phyloP scores from a whole-genome alignment of 768 basidiomycete genomes.

The Daedaleopsis sinensis region DNA sequence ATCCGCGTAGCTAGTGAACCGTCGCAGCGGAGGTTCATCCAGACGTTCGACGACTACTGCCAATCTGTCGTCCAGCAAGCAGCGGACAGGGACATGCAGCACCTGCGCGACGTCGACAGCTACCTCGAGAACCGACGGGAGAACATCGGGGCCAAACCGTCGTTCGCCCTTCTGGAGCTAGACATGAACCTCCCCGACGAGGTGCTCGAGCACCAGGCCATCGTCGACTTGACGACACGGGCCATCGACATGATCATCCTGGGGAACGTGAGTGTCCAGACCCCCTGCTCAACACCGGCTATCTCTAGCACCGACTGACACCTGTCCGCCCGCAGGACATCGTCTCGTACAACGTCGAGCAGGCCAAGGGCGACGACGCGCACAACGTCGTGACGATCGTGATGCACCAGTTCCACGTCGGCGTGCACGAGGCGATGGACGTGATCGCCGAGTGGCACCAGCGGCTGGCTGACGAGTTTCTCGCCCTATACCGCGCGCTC shows the following conservation, averaged over 20 bases:
- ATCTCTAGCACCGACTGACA: too few species aligned
- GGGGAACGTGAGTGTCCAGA: slow-evolving; percentile 49
- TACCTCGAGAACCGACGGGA: slow-evolving; percentile 29
- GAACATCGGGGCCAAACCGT: slow-evolving; percentile 28
- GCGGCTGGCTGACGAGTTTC: slow-evolving; percentile 16
- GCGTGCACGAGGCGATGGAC: slow-evolving; percentile 20
- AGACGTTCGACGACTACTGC: slow-evolving; percentile 25
- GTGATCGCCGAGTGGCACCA: slow-evolving; percentile 10
- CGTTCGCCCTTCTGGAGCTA: slow-evolving; percentile 33
- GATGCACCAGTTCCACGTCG: slow-evolving; percentile 22
- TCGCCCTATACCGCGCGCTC: slow-evolving; percentile 21
- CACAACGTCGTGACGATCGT: slow-evolving; percentile 33
- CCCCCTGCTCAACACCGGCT: too few species aligned
- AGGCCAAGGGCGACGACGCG: slow-evolving; percentile 26
- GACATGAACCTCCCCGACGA: slow-evolving; percentile 62
- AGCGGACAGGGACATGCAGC: slow-evolving; percentile 18
- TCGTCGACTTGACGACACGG: slow-evolving; percentile 40
- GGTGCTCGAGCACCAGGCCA: slow-evolving; percentile 55
- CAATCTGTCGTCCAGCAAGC: slow-evolving; percentile 30
- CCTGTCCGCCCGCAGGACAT: slow-evolving; percentile 26
- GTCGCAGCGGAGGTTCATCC: slow-evolving; percentile 23
- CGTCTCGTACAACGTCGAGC: slow-evolving; percentile 33
- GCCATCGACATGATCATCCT: slow-evolving; percentile 11
- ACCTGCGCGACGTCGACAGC: slow-evolving; percentile 23
- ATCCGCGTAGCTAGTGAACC: slow-evolving; percentile 9